A percentile compares a stretch with the other conserved stretches of the same genome.
Conservation (phyloP, 1,139 yeast genomes). For the Candida glucosophila region DNA sequence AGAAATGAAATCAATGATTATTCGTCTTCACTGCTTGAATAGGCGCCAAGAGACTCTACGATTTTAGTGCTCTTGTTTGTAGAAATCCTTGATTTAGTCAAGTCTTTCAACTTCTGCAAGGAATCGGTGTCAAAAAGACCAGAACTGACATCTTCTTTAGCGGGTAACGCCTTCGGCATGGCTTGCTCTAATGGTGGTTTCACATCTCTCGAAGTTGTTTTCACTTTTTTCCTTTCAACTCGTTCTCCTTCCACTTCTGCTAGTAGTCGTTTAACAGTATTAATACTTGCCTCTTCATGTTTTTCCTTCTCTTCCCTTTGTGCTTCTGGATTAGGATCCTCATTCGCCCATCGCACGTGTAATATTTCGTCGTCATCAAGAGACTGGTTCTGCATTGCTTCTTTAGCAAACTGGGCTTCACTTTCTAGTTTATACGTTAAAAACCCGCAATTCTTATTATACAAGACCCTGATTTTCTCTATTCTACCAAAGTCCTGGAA, state of each 20-base stretch:
- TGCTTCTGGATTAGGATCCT: slow-evolving; percentile 75
- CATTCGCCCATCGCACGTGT: slow-evolving; percentile 81
- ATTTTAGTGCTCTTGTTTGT: slow-evolving; percentile 1
- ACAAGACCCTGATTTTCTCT: slow-evolving; percentile 57
- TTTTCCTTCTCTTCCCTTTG: slow-evolving; percentile 39
- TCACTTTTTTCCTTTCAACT: no score
- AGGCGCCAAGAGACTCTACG: slow-evolving; percentile 6
- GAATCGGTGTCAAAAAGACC: slow-evolving; percentile 4
- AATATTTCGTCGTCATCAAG: slow-evolving; percentile 56
- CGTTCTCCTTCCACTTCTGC: no score
- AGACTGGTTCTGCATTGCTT: slow-evolving; percentile 82
- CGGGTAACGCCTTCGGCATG: no score
- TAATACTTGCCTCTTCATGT: slow-evolving; percentile 25
- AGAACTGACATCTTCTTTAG: slow-evolving; percentile 1
- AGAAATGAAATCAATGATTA: slow-evolving; percentile 5
- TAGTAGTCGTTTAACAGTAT: slow-evolving; percentile 24
- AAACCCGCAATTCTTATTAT: slow-evolving; percentile 67
- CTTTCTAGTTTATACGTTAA: slow-evolving; percentile 59
- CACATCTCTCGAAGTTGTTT: no score
- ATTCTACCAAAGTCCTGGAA: slow-evolving; percentile 75
- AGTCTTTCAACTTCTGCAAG: slow-evolving; percentile 4
- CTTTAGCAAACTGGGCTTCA: slow-evolving; percentile 90
- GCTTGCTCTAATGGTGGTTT: no score
- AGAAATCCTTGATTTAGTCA: no score
- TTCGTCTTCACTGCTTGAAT: slow-evolving; percentile 20